Evolutionary conservation across 495 filamentous ascomycete genomes (phyloP).

Genomic region (Pyronema domesticum): DNA sequence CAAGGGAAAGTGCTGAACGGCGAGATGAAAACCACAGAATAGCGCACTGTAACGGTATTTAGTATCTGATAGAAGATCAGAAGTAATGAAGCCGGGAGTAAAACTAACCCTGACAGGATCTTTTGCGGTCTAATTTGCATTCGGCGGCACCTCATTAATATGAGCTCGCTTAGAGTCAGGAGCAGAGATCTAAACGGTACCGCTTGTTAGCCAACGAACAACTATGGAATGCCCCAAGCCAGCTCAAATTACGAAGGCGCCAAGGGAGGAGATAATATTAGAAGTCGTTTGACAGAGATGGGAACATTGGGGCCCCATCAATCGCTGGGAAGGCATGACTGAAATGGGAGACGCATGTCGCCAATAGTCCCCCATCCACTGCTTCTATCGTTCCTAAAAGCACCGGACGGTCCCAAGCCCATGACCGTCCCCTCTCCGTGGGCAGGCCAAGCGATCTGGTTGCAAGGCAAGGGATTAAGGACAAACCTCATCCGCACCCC

Average conservation of each 20-base stretch:
- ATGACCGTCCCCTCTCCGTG: background rate
- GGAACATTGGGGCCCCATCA: background rate
- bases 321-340: background rate
- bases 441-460: background rate
- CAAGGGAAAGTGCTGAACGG: background rate
- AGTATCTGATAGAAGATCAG: background rate
- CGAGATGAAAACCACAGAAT: background rate
- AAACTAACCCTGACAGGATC: background rate
- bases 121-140: background rate
- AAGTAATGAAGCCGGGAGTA: background rate
- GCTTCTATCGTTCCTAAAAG: background rate
- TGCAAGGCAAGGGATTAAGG: background rate
- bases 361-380: background rate
- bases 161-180: background rate
- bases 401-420: background rate
- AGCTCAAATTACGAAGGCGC: background rate
- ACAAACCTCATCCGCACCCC: constrained; percentile 22
- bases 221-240: background rate
- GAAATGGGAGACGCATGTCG: background rate
- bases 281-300: background rate
- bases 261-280: background rate
- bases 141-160: background rate
- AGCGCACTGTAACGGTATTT: background rate
- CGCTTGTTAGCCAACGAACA: background rate
- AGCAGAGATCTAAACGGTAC: background rate